Percentiles rank a stretch among this genome's conserved stretches.
Evolutionary conservation across 306 rosid species (phyloP).

Genomic region (Pyrus communis): DNA sequence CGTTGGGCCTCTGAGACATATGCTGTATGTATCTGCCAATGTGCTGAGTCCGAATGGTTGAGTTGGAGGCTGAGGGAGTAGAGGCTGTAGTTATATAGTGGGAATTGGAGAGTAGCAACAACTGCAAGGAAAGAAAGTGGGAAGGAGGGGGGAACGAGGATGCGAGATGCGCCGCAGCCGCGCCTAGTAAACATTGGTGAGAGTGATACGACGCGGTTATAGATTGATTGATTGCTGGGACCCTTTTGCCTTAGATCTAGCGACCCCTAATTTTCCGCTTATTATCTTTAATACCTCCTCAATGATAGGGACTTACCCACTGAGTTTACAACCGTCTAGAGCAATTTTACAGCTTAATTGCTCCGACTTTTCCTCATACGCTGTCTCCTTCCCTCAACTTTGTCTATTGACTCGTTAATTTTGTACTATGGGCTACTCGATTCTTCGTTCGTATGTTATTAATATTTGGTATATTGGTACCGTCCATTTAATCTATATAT

Average conservation of each 20-base stretch:
- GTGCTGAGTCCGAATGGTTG: neutral
- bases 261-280: neutral
- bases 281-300: too few species aligned
- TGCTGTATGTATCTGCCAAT: neutral
- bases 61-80: neutral
- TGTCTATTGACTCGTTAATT: too few species aligned
- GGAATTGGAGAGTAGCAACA: neutral
- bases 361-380: too few species aligned
- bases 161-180: neutral
- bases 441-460: too few species aligned
- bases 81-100: neutral
- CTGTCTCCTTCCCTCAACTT: too few species aligned
- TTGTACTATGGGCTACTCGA: too few species aligned
- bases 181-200: neutral
- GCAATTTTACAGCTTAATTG: too few species aligned
- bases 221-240: neutral
- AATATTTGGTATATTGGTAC: too few species aligned
- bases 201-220: neutral
- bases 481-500: too few species aligned
- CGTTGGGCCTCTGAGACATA: conserved; percentile 40
- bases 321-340: too few species aligned
- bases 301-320: too few species aligned
- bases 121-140: neutral
- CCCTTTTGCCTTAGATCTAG: neutral
- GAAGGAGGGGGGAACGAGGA: neutral